phyloP scores from a whole-genome alignment of 768 basidiomycete species.

The Paxillus rubicundulus region DNA sequence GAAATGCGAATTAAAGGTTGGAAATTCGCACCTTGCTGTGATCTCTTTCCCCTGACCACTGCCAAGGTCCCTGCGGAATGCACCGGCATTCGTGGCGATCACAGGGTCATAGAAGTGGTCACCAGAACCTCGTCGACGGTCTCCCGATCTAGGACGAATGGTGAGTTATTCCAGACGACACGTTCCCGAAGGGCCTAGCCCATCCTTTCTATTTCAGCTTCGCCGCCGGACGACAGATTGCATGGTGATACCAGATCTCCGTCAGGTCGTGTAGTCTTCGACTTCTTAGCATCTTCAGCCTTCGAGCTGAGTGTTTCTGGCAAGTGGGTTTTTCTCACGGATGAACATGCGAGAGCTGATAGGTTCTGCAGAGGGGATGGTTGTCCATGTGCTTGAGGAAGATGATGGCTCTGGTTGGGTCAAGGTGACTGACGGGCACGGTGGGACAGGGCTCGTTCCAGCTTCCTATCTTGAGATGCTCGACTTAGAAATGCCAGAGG shows the following conservation, averaged over 20 bases:
- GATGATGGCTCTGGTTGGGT: slow-evolving; percentile 89
- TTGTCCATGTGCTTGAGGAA: slow-evolving; percentile 67
- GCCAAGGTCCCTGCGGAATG: slow-evolving; percentile 75
- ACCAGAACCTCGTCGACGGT: slow-evolving; percentile 34
- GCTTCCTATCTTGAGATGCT: slow-evolving; percentile 67
- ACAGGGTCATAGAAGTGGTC: slow-evolving; percentile 22
- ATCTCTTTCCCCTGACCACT: slow-evolving; percentile 9
- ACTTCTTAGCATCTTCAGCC: slow-evolving; percentile 70
- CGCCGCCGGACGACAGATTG: slow-evolving; percentile 22
- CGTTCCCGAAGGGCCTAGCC: slow-evolving; percentile 6
- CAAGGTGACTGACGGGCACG: slow-evolving; percentile 60
- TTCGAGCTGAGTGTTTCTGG: slow-evolving; percentile 74
- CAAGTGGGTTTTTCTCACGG: slow-evolving; percentile 28
- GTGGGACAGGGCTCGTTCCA: slow-evolving; percentile 73
- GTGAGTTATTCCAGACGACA: slow-evolving; percentile 13
- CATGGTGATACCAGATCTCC: slow-evolving; percentile 45
- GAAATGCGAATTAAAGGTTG: slow-evolving; percentile 84
- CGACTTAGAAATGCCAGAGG: slow-evolving; percentile 23
- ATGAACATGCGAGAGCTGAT: slow-evolving; percentile 12
- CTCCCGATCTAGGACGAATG: slow-evolving; percentile 30
- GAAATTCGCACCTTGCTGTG: slow-evolving; percentile 3
- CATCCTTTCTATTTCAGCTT: slow-evolving; percentile 4
- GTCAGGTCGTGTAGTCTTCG: slow-evolving; percentile 64
- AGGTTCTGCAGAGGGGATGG: slow-evolving; percentile 51
- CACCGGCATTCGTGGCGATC: slow-evolving; percentile 26